A percentile compares a stretch with the other conserved stretches of the same genome.
Evolutionary conservation across 345 rosid genomes (phyloP).

Genomic region (Iberis pinnata): DNA sequence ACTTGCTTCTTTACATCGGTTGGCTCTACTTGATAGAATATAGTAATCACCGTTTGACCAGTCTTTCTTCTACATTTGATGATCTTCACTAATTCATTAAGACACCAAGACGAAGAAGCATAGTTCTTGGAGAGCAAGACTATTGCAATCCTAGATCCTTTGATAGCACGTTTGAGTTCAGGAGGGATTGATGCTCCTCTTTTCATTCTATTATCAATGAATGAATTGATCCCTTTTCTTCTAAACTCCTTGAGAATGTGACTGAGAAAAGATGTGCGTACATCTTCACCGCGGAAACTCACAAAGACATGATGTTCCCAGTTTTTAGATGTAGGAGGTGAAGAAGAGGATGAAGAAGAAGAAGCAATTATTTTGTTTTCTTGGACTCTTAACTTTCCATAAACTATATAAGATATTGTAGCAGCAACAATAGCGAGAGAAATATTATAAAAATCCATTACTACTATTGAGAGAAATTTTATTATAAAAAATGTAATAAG

Average conservation of each 20-base stretch:
- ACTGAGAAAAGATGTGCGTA: slow-evolving; percentile 22
- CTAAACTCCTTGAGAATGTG: slow-evolving; percentile 21
- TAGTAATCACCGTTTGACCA: background rate
- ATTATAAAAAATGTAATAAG: too few species aligned
- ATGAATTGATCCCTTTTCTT: slow-evolving; percentile 15
- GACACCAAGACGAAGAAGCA: slow-evolving; percentile 23
- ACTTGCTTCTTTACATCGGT: slow-evolving; percentile 18
- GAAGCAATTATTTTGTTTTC: too few species aligned
- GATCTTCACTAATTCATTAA: slow-evolving; percentile 19
- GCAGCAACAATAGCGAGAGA: too few species aligned
- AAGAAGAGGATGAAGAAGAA: too few species aligned
- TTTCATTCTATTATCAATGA: slow-evolving; percentile 15
- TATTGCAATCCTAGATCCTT: slow-evolving; percentile 13
- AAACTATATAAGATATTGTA: too few species aligned
- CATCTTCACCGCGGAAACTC: slow-evolving; percentile 22
- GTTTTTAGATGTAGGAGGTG: too few species aligned
- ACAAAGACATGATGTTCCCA: slow-evolving; percentile 21
- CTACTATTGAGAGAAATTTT: too few species aligned
- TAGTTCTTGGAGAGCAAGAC: slow-evolving; percentile 8
- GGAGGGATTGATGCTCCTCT: slow-evolving; percentile 18
- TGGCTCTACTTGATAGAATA: slow-evolving; percentile 21
- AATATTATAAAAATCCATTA: too few species aligned
- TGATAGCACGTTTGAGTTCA: slow-evolving; percentile 15
- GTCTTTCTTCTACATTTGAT: too few species aligned
- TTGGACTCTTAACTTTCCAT: too few species aligned